Percentiles rank a stretch among this genome's conserved stretches.
Conservation (phyloP, 176 grass and related monocot species). For the Tuctoria greenei region DNA sequence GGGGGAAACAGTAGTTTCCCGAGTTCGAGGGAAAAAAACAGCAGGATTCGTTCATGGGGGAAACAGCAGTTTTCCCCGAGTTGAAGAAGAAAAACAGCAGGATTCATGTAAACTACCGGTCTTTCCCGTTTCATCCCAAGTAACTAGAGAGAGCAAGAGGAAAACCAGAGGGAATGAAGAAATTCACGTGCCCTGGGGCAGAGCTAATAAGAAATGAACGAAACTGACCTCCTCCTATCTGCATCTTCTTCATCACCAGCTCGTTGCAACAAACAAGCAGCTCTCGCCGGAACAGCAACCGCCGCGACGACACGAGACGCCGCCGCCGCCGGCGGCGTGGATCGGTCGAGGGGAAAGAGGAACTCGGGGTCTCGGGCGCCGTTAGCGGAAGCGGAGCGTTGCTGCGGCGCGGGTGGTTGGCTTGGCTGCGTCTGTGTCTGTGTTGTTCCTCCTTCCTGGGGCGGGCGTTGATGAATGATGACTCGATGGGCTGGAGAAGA, state of each 20-base stretch:
- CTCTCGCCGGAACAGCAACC: background rate
- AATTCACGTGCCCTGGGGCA: background rate
- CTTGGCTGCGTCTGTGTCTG: no score
- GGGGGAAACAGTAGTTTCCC: no score
- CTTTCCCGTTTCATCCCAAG: background rate
- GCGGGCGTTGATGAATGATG: background rate
- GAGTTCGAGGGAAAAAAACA: no score
- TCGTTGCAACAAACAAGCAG: background rate
- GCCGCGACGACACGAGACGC: no score
- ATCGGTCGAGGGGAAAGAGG: no score
- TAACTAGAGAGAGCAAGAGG: background rate
- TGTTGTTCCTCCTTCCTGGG: background rate
- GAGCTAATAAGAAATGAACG: background rate
- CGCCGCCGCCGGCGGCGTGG: no score
- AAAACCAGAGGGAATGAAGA: background rate
- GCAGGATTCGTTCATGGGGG: no score
- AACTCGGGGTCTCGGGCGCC: no score
- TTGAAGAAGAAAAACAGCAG: no score
- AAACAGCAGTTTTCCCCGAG: no score
- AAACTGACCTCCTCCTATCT: conserved; percentile 14
- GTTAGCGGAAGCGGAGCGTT: no score
- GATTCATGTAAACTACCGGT: background rate
- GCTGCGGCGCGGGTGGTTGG: no score
- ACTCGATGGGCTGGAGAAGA: background rate
- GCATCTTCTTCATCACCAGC: background rate